Evolutionary conservation across 2,329 filamentous ascomycete genomes (phyloP), one percentile per base, ranked within the genome.

Genomic region (Botrytis tulipae): DNA sequence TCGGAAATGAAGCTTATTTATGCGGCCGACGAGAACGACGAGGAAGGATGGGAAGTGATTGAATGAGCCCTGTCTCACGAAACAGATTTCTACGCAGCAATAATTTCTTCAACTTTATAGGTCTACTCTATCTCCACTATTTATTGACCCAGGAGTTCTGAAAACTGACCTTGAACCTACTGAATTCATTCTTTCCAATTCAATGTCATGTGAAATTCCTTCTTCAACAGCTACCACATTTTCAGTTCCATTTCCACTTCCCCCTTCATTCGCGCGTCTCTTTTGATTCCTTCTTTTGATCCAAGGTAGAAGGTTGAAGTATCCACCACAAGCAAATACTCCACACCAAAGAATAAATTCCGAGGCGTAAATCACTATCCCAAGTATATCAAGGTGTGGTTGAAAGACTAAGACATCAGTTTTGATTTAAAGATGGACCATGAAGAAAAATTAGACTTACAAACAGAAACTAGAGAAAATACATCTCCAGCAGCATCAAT

Each of bases 401-500:
- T 91, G 86, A 75, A 91, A 92, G 60, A 91, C 79, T 80, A 7
- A 25, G 54, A 18, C 46, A 37, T 75, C 20, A 71, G 59, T 42
- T 25, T 35, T 40, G n/a, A 25, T 37, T 10, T 12, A 2, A 57
- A 46, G 35, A 18, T 32, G 22, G 18, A 25, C 25, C 8, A 32
- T n/a, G 18, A 12, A 63, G 48, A 20, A 57, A 35, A 32, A 48
- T 44, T 40, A 25, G 54, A 81, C 82, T 74, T 75, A 84, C 82
- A 82, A 25, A 93, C 83, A 0, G 90, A 91, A 4, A 90, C 79
- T 0, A 93, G 82, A 0, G 90, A 92, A 71, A 90, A 90, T 5
- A 93, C 79, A 79, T 93, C 91, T 0, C 91, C 91, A 0, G 88
- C 84, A 0, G 90, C 91, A 81, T 93, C 91, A 61, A 93, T 91